phyloP scores from a whole-genome alignment of 495 filamentous ascomycete species.

The Penicillium nucicola region DNA sequence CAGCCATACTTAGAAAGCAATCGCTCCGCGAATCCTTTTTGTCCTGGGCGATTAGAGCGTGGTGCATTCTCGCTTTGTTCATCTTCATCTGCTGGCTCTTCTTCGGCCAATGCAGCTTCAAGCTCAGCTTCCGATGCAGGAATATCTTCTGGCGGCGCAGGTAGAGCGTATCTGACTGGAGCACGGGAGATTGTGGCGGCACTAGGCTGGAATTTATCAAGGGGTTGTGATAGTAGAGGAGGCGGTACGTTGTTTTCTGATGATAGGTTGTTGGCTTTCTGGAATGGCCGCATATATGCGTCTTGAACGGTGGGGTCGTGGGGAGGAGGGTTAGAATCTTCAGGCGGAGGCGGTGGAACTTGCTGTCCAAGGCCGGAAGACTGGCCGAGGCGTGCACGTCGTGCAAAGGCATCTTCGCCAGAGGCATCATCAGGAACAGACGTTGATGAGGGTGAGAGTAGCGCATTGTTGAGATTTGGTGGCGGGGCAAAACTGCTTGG shows the following conservation, averaged over 20 bases:
- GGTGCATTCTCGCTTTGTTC: conserved; percentile 47
- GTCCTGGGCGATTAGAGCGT: conserved; percentile 69
- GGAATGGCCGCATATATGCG: conserved; percentile 62
- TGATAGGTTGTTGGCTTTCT: conserved; percentile 29
- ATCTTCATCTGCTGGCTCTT: conserved; percentile 44
- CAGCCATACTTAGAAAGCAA: conserved; percentile 92
- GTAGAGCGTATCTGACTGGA: conserved; percentile 77
- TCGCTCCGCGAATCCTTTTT: conserved; percentile 79
- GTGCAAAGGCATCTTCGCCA: conserved; percentile 70
- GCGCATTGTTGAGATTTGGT: conserved; percentile 43
- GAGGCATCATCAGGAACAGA: conserved; percentile 53
- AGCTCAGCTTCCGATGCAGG: conserved; percentile 56
- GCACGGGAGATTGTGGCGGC: conserved; percentile 73
- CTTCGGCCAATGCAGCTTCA: conserved; percentile 49
- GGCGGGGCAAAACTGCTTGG: conserved; percentile 74
- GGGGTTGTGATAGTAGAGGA: conserved; percentile 30
- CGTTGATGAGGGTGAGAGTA: conserved; percentile 31
- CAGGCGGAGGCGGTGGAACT: conserved; percentile 22
- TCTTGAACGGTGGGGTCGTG: conserved; percentile 65
- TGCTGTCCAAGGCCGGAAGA: not conserved
- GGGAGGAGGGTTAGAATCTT: conserved; percentile 36
- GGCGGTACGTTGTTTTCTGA: conserved; percentile 31
- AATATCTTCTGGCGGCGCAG: conserved; percentile 55
- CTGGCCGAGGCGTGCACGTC: conserved; percentile 53
- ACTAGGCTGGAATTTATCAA: conserved; percentile 39